Evolutionary conservation across 805 yeast species (phyloP), one percentile per base, ranked within the genome.

Genomic region (Yamadazyma phyllophila): DNA sequence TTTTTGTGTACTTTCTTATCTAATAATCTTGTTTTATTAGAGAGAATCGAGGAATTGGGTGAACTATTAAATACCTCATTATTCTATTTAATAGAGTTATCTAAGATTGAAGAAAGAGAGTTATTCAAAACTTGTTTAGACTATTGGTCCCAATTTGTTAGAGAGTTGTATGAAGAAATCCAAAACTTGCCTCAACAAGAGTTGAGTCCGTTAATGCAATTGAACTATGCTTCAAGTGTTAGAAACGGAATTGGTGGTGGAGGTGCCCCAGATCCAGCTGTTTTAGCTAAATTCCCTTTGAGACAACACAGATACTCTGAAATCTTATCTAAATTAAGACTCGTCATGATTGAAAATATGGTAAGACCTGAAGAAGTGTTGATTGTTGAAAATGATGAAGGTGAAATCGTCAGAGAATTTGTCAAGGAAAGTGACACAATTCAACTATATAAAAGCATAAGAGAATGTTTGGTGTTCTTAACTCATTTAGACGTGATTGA

Each of bases 281-380:
- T 83, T 12, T 74, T 91, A 54, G 83, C 83, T n/a, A 81, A 81
- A 57, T 83, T 77, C 64, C 91, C 96, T 7, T 76, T 92, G 47
- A 84, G 97, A 65, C 89, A 85, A 62, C 96, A 92, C 67, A 80
- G 79, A 43, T 94, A 94, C 62, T 73, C 81, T n/a, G 78, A 79
- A 20, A 74, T 94, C 36, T 77, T 94, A 55, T 83, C 97, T 3
- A 83, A 83, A 60, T 76, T 94, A 58, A 82, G 99, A 67, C 73
- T 85, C 49, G 96, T 95, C n/a, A 85, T 94, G 61, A 94, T 94
- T 59, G 98, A 91, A 67, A 87, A 87, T 59, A 94, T 94, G 99
- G 99, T 88, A 1, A 83, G 96, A 65, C 99, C 99, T 2, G 99
- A 94, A 67, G 99, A 94, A 70, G 99, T 94, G 45, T 76, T 94